Evolutionary conservation across 2,329 filamentous ascomycete genomes (phyloP).

Genomic region (Aspergillus sp.): DNA sequence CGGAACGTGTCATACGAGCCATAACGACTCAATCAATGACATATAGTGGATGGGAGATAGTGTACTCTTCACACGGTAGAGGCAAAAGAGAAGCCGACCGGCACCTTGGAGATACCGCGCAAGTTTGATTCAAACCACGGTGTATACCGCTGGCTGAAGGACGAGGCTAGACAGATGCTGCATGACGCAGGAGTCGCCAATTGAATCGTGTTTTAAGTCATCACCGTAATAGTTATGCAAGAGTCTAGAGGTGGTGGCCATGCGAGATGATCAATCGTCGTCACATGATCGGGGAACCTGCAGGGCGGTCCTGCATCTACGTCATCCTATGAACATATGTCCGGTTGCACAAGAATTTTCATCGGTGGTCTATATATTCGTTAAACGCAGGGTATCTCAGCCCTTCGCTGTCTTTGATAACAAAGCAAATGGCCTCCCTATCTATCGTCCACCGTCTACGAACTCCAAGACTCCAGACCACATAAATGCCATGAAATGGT

Average conservation of each 20-base stretch:
- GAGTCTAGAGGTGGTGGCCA: too few species aligned
- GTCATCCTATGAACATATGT: too few species aligned
- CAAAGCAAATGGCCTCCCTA: constrained; percentile 20
- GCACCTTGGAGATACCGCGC: too few species aligned
- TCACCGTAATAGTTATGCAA: too few species aligned
- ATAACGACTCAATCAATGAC: constrained; percentile 12
- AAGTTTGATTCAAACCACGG: too few species aligned
- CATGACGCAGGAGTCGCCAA: too few species aligned
- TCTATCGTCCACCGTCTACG: constrained; percentile 19
- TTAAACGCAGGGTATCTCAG: constrained; percentile 10
- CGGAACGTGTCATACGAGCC: constrained; percentile 33
- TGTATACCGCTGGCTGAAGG: neutral
- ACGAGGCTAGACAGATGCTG: neutral
- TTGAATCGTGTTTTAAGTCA: too few species aligned
- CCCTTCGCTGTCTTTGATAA: constrained; percentile 11
- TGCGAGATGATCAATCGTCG: too few species aligned
- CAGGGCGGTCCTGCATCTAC: too few species aligned
- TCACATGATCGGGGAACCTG: too few species aligned
- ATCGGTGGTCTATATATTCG: constrained; percentile 10
- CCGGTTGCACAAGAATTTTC: too few species aligned
- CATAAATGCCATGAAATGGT: constrained; percentile 13
- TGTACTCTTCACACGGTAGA: neutral
- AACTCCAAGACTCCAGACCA: constrained; percentile 26
- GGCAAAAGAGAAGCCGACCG: neutral
- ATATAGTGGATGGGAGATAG: neutral